Conservation (phyloP, 495 filamentous ascomycete species). For the Neurospora sp. region DNA sequence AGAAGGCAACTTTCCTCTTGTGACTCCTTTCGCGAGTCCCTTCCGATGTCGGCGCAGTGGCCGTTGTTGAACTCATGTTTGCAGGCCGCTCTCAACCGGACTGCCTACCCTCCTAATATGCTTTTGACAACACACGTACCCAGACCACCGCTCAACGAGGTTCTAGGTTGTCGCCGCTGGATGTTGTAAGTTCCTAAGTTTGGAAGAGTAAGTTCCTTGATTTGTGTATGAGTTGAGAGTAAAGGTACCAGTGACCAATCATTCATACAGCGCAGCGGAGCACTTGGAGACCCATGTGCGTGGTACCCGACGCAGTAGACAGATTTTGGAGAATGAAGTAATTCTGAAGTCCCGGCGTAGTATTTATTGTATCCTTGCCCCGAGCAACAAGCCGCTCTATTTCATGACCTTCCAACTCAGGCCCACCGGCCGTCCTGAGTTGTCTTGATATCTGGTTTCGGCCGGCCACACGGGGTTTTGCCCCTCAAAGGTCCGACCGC, state of each 20-base stretch:
- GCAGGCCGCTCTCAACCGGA: background rate
- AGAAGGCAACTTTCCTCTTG: slow-evolving; percentile 50
- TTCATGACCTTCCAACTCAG: background rate
- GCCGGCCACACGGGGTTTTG: background rate
- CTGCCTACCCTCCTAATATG: background rate
- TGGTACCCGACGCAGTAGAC: background rate
- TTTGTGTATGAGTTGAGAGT: background rate
- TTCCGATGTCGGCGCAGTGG: background rate
- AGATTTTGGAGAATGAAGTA: background rate
- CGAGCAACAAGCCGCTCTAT: background rate
- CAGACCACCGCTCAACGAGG: background rate
- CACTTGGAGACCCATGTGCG: background rate
- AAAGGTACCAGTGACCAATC: background rate
- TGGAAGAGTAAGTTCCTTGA: background rate
- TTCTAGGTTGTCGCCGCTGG: background rate
- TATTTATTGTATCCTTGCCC: background rate
- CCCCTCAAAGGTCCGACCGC: background rate
- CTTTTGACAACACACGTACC: background rate
- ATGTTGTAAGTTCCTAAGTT: background rate
- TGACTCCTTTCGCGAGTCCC: background rate
- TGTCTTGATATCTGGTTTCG: background rate
- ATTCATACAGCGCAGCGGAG: background rate
- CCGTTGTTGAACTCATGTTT: background rate
- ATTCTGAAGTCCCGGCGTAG: background rate
- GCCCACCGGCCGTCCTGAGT: background rate